Base-by-base conservation (phyloP, 1,284 basidiomycete genomes). In the Ceratobasidium sp. region DNA sequence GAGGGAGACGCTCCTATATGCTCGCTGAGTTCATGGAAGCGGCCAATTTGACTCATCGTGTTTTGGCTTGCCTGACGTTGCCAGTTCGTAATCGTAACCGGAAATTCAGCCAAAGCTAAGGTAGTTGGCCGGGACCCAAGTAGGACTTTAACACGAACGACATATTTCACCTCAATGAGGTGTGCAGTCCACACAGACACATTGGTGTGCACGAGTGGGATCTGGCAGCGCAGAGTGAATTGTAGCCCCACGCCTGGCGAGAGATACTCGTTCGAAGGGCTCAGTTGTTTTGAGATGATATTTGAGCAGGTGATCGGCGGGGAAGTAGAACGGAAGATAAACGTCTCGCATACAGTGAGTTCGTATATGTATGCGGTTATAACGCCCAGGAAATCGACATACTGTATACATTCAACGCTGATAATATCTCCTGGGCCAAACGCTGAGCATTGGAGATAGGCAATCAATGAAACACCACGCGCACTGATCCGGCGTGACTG, bases 381-480 rank as follows among this genome's bases (percentile, higher is more conserved):
- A n/a, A n/a, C n/a, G 91, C 89, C 78, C 88, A 89, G 57, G 78
- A 77, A 23, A 76, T 73, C 76, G 23, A 79, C 81, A 71, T 77
- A 75, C 23, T 95, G 84, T 2, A 87, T 87, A 0, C 91, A 92
- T 49, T 85, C 85, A 67, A 94, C 85, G 8, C 87, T 82, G 32
- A 95, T 87, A n/a, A 88, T 87, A 80, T 96, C 94, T 18, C 90
- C 91, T 0, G 94, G 92, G 0, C 93, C 93, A 77, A 90, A 94
- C 75, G 93, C 95, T 3, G 89, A 90, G 74, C 87, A 85, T 21
- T 85, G 84, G 35, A 94, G 88, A 23, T 79, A 77, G n/a, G 95
- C 89, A 47, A 86, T 87, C 74, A 96, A 86, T 18, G 86, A 88
- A 21, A 94, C 85, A 26, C 89, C 89, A 8, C 92, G 89, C 73